Base-by-base conservation (phyloP, 2,329 filamentous ascomycete species). In the Phialocephala sp. region DNA sequence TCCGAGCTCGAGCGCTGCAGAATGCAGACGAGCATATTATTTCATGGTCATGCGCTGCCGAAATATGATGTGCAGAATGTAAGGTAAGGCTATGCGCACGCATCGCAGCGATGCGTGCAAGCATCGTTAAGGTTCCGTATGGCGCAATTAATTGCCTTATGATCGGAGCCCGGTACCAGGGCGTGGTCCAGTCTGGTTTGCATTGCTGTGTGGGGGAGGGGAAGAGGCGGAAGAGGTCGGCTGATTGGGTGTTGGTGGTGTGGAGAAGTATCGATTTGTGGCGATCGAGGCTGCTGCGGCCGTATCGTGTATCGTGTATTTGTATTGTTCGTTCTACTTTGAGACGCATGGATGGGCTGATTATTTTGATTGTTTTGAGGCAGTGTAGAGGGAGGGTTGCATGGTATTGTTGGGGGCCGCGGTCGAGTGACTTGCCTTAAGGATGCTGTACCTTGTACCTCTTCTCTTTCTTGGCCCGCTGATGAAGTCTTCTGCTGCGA, bases 61-160 rank as follows among this genome's bases (percentile, higher is more conserved):
- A 50, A 50, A 24, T 50, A 24, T 50, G n/a, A 22, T 50, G 45
- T 50, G 45, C 45, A 50, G 45, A 50, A 22, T 47, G n/a, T 47
- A 20, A 32, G 27, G 27, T 32, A 32, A 32, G 27, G 27, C 27
- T 32, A 6, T 6, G 27, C 27, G 6, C 27, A 32, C 27, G 27
- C 27, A 32, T 3, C 27, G 27, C 27, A 6, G 27, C 27, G 27
- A 32, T 32, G 27, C 27, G 27, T 32, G 27, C 27, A 32, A 32
- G 27, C 27, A 32, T 32, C 27, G 27, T 32, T 32, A 32, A 32
- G 27, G 27, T 32, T 32, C 3, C 27, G 27, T 24, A 50, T 27
- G 45, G 45, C 45, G 45, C 45, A 32, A 32, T 32, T 32, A 50
- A 50, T 18, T 43, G 41, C 41, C 15, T 43, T 18, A 41, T 43